Base-by-base conservation (phyloP, 2,329 filamentous ascomycete genomes). In the Orbilia quercus region DNA sequence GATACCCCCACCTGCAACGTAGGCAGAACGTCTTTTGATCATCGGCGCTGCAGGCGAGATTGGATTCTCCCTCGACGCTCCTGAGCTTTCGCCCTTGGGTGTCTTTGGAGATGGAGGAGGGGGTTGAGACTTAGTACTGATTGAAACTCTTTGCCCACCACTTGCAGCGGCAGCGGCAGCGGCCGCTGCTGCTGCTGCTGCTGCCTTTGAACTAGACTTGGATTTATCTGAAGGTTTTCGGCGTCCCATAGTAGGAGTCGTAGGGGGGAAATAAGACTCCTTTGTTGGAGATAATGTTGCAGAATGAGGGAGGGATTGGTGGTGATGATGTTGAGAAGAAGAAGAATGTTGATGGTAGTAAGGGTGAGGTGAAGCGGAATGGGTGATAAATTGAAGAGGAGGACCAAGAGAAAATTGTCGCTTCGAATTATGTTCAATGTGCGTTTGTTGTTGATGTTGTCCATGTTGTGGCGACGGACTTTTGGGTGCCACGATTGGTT, bases 401-500 rank as follows among this genome's bases (percentile, higher is more conserved):
- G 67, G 67, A 11, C 67, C 67, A 23, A 72, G 53, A 14, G 55
- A 60, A 42, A 60, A 65, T 42, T 38, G 34, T 9, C 25, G 42
- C 11, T 48, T 62, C 16, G 22, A 23, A 23, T n/a, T 11, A 40
- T 34, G 34, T 18, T 53, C 47, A n/a, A 31, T 16, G 20, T 16
- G 11, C 6, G 20, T 22, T 25, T 59, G 64, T 47, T 40, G 64
- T 14, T 42, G 22, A 14, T 36, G 38, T 47, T 40, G 64, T 14
- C 51, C 36, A 14, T 36, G 38, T 20, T 51, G 50, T n/a, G 67
- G 67, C 36, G 67, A 59, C 1, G 67, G 67, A 23, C 67, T 72
- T 18, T 72, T 72, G n/a, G 67, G 59, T 9, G 67, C 67, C 60
- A 72, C 67, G 20, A 72, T 72, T 48, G 67, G 67, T 28, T 72